These are phyloP conservation scores for Alternaria angustiovoidea DNA, from an alignment of 2,329 filamentous ascomycete species.

Conservation along the genomic window DNA sequence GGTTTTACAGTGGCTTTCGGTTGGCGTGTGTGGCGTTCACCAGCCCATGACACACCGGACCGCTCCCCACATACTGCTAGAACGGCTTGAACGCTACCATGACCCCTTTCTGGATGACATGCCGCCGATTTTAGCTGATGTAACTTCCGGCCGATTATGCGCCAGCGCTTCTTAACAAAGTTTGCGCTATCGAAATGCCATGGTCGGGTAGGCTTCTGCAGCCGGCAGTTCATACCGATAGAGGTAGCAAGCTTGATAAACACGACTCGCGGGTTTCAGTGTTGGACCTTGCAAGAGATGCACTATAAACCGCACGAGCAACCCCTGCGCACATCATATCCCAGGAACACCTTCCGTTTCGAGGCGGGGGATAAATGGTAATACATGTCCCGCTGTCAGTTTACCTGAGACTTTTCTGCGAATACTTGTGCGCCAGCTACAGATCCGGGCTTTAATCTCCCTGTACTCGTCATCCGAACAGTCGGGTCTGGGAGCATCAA, in stretches of 20 bases:
- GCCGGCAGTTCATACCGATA: slow-evolving; percentile 8
- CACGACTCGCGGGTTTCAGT: slow-evolving; percentile 13
- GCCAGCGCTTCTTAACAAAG: slow-evolving; percentile 3
- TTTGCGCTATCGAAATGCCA: slow-evolving; percentile 14
- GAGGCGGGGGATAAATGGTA: slow-evolving; percentile 3
- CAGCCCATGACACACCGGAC: slow-evolving; percentile 5
- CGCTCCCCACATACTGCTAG: slow-evolving; percentile 7
- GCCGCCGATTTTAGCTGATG: neutral
- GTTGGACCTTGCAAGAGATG: neutral
- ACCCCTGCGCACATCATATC: slow-evolving; percentile 6
- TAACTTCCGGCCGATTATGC: neutral
- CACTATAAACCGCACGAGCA: neutral
- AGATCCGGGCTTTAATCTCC: neutral
- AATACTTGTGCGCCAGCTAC: neutral
- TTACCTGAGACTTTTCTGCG: neutral
- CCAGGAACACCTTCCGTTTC: slow-evolving; percentile 7
- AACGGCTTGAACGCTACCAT: neutral
- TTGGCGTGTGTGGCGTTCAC: slow-evolving; percentile 6
- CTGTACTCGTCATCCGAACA: neutral
- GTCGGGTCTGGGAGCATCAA: neutral
- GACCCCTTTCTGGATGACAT: slow-evolving; percentile 12
- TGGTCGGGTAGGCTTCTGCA: slow-evolving; percentile 1
- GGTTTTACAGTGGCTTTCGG: slow-evolving; percentile 1
- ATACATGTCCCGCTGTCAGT: slow-evolving; percentile 3
- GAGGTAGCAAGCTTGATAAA: neutral